Percentiles rank a stretch among this genome's conserved stretches.
Evolutionary conservation across 805 yeast genomes (phyloP).

Genomic region (Candida berthetii): DNA sequence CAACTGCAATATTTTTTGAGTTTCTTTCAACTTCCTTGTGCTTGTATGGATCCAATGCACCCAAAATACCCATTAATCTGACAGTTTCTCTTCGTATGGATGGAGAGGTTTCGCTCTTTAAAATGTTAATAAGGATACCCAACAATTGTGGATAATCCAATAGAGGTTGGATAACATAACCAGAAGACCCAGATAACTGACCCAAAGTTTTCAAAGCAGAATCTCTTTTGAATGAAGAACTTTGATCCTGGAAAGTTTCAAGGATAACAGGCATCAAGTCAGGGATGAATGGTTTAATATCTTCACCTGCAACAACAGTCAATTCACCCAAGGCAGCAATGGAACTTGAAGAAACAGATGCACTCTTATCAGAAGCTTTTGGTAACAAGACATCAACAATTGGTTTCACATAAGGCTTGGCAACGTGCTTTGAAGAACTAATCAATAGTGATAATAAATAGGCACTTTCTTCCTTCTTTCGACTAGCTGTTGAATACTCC

Average conservation of each 20-base stretch:
- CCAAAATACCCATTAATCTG: slow-evolving; percentile 82
- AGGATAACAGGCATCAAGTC: slow-evolving; percentile 82
- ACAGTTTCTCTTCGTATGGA: slow-evolving; percentile 83
- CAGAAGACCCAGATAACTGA: slow-evolving; percentile 83
- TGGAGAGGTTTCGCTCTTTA: slow-evolving; percentile 74
- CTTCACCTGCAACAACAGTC: slow-evolving; percentile 84
- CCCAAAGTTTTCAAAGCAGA: slow-evolving; percentile 87
- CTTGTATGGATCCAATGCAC: slow-evolving; percentile 95
- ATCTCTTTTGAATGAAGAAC: slow-evolving; percentile 80
- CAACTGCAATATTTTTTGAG: slow-evolving; percentile 45
- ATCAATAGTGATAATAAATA: slow-evolving; percentile 67
- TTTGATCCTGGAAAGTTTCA: slow-evolving; percentile 87
- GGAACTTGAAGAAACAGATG: slow-evolving; percentile 83
- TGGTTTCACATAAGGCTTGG: slow-evolving; percentile 87
- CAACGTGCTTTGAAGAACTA: slow-evolving; percentile 70
- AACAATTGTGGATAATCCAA: slow-evolving; percentile 86
- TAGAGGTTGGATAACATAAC: slow-evolving; percentile 91
- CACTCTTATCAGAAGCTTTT: slow-evolving; percentile 61
- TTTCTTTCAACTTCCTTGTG: slow-evolving; percentile 85
- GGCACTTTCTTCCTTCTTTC: slow-evolving; percentile 85
- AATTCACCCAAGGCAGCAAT: slow-evolving; percentile 86
- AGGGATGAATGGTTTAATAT: slow-evolving; percentile 62
- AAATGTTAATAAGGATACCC: slow-evolving; percentile 72
- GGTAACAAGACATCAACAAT: slow-evolving; percentile 82
- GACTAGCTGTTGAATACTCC: slow-evolving; percentile 71